Percentiles rank a stretch among this genome's conserved stretches.
Evolutionary conservation across 164 flowering plant genomes (phyloP).

Genomic region (Macadamia tetraphylla): DNA sequence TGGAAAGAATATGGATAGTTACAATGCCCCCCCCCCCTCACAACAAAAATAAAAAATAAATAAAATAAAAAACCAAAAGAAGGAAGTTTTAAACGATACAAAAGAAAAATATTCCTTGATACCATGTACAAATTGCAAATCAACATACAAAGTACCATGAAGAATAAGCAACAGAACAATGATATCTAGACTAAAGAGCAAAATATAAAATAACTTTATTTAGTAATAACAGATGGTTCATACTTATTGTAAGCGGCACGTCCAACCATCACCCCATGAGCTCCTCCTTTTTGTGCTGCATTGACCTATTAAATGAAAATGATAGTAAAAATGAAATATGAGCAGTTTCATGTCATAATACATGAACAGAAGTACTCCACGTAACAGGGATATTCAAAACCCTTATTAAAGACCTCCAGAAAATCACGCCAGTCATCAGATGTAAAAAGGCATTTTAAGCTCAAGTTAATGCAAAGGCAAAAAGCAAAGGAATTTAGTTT

Average conservation of each 20-base stretch:
- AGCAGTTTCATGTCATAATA: background rate
- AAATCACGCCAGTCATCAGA: no score
- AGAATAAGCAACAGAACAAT: no score
- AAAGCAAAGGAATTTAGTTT: no score
- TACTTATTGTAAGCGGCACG: conserved; percentile 94
- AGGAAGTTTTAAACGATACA: background rate
- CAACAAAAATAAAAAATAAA: background rate
- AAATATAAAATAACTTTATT: background rate
- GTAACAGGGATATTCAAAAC: background rate
- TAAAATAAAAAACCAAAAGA: no score
- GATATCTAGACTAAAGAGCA: background rate
- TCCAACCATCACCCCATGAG: conserved; percentile 99
- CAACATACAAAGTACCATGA: background rate
- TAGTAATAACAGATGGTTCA: conserved; percentile 6
- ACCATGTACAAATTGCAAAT: background rate
- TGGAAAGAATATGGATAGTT: no score
- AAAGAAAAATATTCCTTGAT: background rate
- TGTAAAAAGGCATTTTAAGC: no score
- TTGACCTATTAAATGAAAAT: conserved; percentile 44
- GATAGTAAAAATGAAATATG: background rate
- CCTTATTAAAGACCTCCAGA: no score
- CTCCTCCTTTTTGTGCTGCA: conserved; percentile 68
- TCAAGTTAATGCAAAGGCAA: no score
- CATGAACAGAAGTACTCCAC: background rate
- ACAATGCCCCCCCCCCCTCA: background rate